phyloP scores from a whole-genome alignment of 345 rosid genomes.

The Hibiscus tridactylites region DNA sequence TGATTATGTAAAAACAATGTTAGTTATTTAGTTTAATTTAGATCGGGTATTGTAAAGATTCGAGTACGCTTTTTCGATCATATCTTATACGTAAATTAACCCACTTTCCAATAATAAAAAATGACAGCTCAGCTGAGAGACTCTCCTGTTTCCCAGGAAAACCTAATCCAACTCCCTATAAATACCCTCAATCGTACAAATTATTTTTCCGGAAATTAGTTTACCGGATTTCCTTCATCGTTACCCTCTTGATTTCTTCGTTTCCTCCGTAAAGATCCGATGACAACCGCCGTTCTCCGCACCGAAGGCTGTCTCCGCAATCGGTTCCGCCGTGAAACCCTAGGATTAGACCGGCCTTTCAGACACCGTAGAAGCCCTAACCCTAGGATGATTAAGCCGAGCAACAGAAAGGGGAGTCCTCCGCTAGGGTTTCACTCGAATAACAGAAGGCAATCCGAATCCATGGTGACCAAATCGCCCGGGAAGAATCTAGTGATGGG shows the following conservation, averaged over 20 bases:
- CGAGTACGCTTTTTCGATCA: too few relatives aligned
- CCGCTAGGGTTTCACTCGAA: conserved; percentile 5
- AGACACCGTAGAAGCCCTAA: conserved; percentile 9
- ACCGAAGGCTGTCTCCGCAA: conserved; percentile 10
- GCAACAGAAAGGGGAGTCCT: conserved; percentile 24
- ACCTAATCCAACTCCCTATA: too few relatives aligned
- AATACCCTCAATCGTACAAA: too few relatives aligned
- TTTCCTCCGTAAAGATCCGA: neutral
- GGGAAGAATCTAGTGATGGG: conserved; percentile 40
- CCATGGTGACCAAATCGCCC: conserved; percentile 24
- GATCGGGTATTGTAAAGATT: too few relatives aligned
- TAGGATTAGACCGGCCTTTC: conserved; percentile 5
- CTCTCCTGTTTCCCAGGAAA: too few relatives aligned
- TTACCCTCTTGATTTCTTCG: too few relatives aligned
- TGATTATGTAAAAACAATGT: too few relatives aligned
- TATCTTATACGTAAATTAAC: too few relatives aligned
- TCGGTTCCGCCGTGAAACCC: conserved; percentile 16
- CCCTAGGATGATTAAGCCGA: conserved; percentile 10
- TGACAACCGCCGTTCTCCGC: conserved; percentile 23
- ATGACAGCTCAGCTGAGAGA: neutral
- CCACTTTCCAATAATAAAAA: too few relatives aligned
- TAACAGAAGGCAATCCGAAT: neutral
- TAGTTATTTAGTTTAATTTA: too few relatives aligned
- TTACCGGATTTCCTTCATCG: too few relatives aligned
- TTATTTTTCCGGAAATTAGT: too few relatives aligned